Evolutionary conservation across 2,329 filamentous ascomycete genomes (phyloP).

Genomic region (Fusarium miscanthi): DNA sequence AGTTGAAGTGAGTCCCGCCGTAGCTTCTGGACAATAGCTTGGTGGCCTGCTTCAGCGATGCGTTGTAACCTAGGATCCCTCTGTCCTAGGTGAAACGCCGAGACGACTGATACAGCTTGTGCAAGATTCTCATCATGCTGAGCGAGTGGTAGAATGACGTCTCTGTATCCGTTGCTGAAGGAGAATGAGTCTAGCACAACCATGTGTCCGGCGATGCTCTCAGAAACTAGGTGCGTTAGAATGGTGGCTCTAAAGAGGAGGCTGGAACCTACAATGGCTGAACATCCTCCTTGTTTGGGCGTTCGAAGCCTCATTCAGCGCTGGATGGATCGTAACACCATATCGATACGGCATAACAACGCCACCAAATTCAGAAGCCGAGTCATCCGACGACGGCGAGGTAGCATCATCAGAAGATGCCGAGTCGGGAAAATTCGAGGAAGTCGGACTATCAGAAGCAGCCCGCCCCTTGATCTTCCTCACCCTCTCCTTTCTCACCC

Average conservation of each 20-base stretch:
- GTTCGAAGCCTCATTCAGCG: constrained; percentile 42
- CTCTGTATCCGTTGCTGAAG: constrained; percentile 52
- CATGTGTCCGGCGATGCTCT: constrained; percentile 53
- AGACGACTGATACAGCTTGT: constrained; percentile 53
- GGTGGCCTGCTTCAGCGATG: constrained; percentile 50
- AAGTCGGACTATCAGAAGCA: not conserved
- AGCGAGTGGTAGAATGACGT: constrained; percentile 54
- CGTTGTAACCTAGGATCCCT: constrained; percentile 46
- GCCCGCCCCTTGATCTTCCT: not conserved
- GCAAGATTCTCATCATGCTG: constrained; percentile 50
- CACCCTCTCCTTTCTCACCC: constrained; percentile 7
- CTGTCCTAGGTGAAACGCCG: constrained; percentile 53
- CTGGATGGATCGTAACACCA: constrained; percentile 26
- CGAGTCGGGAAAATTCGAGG: not conserved
- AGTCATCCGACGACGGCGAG: constrained; percentile 8
- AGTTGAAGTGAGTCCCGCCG: constrained; percentile 47
- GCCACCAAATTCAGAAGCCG: not conserved
- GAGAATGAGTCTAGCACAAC: constrained; percentile 50
- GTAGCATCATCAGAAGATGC: constrained; percentile 17
- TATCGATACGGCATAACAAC: constrained; percentile 6
- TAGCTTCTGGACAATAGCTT: constrained; percentile 51
- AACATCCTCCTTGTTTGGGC: constrained; percentile 51
- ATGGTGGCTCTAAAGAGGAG: accelerated
- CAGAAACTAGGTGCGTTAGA: constrained; percentile 45
- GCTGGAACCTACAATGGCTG: constrained; percentile 46